phyloP scores from a whole-genome alignment of 352 stramenopile genomes.

The Aphanomyces invadans region DNA sequence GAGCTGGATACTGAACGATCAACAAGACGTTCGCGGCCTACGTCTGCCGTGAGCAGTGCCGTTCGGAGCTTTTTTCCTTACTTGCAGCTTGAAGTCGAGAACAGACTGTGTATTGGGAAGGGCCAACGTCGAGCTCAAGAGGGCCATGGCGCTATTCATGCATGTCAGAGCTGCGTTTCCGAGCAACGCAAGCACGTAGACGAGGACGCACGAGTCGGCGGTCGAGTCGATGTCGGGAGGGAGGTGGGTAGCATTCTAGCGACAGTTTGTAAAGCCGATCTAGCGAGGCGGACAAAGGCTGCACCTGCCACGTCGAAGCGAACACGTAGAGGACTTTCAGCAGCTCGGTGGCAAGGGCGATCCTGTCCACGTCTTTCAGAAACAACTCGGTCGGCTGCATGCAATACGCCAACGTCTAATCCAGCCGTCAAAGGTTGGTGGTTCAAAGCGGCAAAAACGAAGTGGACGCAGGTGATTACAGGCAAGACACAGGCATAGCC shows the following conservation, averaged over 20 bases:
- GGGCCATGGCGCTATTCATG: conserved; percentile 4
- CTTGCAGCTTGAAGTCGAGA: conserved; percentile 3
- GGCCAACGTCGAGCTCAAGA: neutral
- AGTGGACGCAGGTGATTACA: too few relatives aligned
- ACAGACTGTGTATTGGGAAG: neutral
- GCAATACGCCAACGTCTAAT: neutral
- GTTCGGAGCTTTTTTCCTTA: neutral
- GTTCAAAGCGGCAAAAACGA: too few relatives aligned
- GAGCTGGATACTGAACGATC: conserved; percentile 11
- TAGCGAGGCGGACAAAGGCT: too few relatives aligned
- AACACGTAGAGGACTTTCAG: conserved; percentile 21
- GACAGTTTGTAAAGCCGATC: too few relatives aligned
- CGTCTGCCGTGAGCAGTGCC: neutral
- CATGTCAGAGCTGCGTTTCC: too few relatives aligned
- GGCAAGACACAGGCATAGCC: conserved; percentile 8
- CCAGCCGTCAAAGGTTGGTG: neutral
- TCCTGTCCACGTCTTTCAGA: neutral
- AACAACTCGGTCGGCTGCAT: neutral
- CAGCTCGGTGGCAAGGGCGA: conserved; percentile 19
- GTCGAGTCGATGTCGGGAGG: conserved; percentile 1
- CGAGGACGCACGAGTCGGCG: neutral
- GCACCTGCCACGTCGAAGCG: neutral
- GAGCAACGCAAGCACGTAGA: too few relatives aligned
- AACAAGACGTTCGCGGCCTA: conserved; percentile 19
- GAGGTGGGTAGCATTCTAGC: neutral